Evolutionary conservation across 768 basidiomycete species (phyloP).

Genomic region (Rhodotorula diobovata): DNA sequence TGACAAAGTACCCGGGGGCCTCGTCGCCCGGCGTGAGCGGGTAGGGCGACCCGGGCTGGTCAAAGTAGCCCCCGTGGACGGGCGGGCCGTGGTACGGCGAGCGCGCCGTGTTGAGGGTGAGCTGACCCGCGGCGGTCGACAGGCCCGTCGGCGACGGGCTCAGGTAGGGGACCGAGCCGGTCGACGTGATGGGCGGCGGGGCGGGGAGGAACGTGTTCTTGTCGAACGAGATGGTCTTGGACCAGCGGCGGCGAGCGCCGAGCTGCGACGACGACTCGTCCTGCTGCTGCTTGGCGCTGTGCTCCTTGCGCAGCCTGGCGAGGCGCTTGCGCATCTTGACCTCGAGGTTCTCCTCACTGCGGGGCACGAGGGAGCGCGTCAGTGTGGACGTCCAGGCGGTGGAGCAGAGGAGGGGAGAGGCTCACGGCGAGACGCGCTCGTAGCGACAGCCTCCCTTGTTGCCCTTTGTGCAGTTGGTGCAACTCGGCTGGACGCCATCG

Average conservation of each 20-base stretch:
- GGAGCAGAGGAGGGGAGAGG: too few species aligned
- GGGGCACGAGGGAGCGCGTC: rapidly evolving
- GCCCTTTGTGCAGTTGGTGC: not conserved
- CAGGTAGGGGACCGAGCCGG: not conserved
- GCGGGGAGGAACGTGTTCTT: not conserved
- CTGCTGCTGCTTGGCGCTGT: not conserved
- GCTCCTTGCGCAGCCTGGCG: conserved; percentile 8
- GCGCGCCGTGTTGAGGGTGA: not conserved
- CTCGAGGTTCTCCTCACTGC: conserved; percentile 15
- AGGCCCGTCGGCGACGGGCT: not conserved
- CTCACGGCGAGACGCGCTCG: not conserved
- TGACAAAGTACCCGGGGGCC: not conserved
- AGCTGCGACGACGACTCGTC: not conserved
- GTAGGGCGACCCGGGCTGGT: not conserved
- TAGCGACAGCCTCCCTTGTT: not conserved
- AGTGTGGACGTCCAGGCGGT: not conserved
- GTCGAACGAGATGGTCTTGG: not conserved
- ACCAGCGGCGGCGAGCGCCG: not conserved
- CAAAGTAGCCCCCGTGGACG: not conserved
- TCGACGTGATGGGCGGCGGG: not conserved
- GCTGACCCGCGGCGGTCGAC: not conserved
- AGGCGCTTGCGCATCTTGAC: conserved; percentile 13
- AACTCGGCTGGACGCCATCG: conserved; percentile 6
- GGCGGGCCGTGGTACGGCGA: not conserved
- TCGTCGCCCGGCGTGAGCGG: not conserved